Evolutionary conservation across 176 grass and related monocot species (phyloP).

Genomic region (Rhynchospora pubera): DNA sequence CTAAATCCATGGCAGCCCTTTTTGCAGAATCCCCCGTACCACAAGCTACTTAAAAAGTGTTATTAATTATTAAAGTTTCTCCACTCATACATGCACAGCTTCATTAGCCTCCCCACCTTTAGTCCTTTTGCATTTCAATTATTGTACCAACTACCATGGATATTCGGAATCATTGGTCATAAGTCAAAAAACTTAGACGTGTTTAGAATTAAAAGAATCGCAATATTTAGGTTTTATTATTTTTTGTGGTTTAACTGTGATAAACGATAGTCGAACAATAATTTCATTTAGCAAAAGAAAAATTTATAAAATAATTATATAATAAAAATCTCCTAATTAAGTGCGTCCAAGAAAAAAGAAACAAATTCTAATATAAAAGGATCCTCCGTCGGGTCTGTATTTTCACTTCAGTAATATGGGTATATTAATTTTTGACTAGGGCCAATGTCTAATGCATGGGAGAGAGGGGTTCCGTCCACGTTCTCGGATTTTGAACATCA

Average conservation of each 20-base stretch:
- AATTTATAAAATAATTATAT: too few relatives aligned
- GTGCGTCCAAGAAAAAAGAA: too few relatives aligned
- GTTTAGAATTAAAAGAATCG: not conserved
- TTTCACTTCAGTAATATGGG: too few relatives aligned
- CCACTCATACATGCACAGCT: slow-evolving; percentile 15
- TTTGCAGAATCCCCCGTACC: slow-evolving; percentile 19
- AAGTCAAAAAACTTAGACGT: not conserved
- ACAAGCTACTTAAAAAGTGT: slow-evolving; percentile 12
- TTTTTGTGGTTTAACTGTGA: not conserved
- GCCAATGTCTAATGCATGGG: too few relatives aligned
- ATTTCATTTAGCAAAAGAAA: too few relatives aligned
- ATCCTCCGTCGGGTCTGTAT: too few relatives aligned
- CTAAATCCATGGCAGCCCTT: slow-evolving; percentile 17
- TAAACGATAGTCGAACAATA: too few relatives aligned
- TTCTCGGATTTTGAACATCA: too few relatives aligned
- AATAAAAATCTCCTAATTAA: too few relatives aligned
- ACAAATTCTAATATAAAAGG: too few relatives aligned
- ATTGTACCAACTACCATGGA: slow-evolving; percentile 5
- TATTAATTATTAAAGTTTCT: slow-evolving; percentile 25
- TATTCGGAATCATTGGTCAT: not conserved
- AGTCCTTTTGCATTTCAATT: slow-evolving; percentile 13
- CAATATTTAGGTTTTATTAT: not conserved
- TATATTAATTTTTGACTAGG: too few relatives aligned
- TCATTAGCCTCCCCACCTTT: not conserved
- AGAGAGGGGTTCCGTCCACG: too few relatives aligned